phyloP scores from a whole-genome alignment of 345 rosid species.

The Atalantia buxifolia region DNA sequence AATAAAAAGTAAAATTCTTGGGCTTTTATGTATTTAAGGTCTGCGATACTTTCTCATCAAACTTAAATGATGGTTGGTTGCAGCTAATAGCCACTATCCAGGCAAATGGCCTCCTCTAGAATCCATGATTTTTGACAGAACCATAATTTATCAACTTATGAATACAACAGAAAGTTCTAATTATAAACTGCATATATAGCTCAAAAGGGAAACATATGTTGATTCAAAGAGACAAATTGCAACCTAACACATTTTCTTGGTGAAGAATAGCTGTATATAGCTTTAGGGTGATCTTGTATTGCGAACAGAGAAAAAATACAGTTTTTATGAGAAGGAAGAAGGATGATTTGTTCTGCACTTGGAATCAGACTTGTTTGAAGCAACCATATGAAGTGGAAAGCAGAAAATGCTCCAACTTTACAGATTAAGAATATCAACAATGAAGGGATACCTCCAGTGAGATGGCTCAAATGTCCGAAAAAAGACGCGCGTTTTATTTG shows the following conservation, averaged over 20 bases:
- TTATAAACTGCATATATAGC: not conserved
- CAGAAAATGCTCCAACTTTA: not conserved
- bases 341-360: not conserved
- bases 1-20: not conserved
- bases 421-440: not conserved
- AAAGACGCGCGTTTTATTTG: slow-evolving; percentile 60
- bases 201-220: not conserved
- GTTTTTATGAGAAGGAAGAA: not conserved
- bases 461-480: slow-evolving; percentile 88
- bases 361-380: not conserved
- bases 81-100: not conserved
- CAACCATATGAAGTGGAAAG: not conserved
- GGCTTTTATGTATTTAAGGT: not conserved
- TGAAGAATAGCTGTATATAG: not conserved
- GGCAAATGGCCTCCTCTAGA: not conserved
- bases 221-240: not conserved
- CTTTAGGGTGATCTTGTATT: not conserved
- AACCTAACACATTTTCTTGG: not conserved
- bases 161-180: not conserved
- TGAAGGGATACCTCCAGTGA: slow-evolving; percentile 70
- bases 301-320: not conserved
- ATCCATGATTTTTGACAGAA: not conserved
- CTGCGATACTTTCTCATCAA: not conserved
- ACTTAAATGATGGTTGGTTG: not conserved
- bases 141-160: not conserved